Conservation (phyloP, 805 yeast species). For the Schwanniomyces vanrijiae region DNA sequence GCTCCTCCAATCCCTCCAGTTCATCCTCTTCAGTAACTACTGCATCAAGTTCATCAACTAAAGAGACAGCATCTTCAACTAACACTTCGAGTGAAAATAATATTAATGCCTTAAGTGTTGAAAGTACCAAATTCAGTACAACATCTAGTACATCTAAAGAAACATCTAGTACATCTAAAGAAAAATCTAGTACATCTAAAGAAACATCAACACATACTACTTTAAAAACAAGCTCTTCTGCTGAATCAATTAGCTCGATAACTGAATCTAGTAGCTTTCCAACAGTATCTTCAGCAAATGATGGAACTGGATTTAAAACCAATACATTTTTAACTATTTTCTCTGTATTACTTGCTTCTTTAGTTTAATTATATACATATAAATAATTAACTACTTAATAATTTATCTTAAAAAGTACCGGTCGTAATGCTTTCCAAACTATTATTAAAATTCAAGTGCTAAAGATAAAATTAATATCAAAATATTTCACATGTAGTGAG, state of each 20-base stretch:
- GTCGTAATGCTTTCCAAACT: background rate
- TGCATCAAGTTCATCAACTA: background rate
- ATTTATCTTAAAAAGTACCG: too few species aligned
- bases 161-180: background rate
- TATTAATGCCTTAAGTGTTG: background rate
- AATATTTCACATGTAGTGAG: background rate
- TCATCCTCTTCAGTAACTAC: background rate
- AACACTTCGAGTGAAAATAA: too few species aligned
- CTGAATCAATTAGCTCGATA: background rate
- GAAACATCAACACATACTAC: background rate
- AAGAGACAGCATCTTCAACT: background rate
- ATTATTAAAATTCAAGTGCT: background rate
- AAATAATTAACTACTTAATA: too few species aligned
- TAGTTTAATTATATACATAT: constrained; percentile 1
- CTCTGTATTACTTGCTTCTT: background rate
- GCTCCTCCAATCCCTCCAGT: background rate
- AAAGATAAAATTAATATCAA: background rate
- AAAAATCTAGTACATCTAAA: too few species aligned
- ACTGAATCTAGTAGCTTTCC: background rate
- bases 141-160: background rate
- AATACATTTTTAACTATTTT: background rate
- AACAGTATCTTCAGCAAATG: background rate
- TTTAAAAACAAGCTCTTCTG: background rate
- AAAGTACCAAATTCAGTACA: background rate
- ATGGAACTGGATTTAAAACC: background rate